Conservation (phyloP, 495 filamentous ascomycete genomes). For the Penicillium cosmopolitanum region DNA sequence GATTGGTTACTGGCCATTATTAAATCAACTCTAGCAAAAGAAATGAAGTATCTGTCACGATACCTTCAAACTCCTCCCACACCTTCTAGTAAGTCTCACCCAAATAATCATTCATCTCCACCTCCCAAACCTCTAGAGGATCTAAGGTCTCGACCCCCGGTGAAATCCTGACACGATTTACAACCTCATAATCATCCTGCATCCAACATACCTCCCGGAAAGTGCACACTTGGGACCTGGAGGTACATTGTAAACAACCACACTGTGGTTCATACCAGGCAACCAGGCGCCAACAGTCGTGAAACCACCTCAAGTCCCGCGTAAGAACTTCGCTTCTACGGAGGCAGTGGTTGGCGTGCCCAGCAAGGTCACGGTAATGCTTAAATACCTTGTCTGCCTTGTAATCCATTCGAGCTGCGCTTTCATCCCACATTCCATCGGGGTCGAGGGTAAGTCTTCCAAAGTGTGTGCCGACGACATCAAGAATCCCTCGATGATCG, state of each 20-base stretch:
- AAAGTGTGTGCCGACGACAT: background rate
- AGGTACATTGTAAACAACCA: background rate
- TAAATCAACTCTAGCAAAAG: background rate
- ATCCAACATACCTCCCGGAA: background rate
- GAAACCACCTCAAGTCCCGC: conserved; percentile 3
- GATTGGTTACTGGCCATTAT: no score
- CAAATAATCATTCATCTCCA: background rate
- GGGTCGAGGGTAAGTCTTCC: conserved; percentile 1
- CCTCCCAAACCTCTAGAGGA: background rate
- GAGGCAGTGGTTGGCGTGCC: background rate
- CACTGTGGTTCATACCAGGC: background rate
- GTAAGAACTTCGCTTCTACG: background rate
- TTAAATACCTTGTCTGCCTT: background rate
- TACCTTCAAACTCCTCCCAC: background rate
- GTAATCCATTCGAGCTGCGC: background rate
- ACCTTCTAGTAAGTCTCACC: background rate
- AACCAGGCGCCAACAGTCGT: background rate
- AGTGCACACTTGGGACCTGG: background rate
- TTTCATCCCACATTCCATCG: background rate
- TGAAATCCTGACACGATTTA: background rate
- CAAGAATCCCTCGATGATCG: background rate
- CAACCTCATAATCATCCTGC: background rate
- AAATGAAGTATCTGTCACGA: background rate
- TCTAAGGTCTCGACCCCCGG: background rate
- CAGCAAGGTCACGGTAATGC: background rate